Percentiles rank a stretch among this genome's conserved stretches.
phyloP scores from a whole-genome alignment of 2,329 filamentous ascomycete species.

The Colletotrichum sp. region DNA sequence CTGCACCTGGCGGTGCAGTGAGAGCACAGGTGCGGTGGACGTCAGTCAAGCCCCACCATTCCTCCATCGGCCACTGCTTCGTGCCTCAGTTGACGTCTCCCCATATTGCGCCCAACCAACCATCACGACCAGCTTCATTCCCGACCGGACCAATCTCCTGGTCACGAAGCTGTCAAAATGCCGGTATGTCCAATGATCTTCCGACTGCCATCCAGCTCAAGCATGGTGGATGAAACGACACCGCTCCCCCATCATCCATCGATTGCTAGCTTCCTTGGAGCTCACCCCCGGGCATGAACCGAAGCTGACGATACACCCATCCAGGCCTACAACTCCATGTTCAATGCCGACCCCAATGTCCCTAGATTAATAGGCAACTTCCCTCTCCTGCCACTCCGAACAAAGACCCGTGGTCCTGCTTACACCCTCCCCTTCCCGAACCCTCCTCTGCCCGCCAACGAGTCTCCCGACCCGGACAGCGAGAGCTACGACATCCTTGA shows the following conservation, averaged over 20 bases:
- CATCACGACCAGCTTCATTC: slow-evolving; percentile 19
- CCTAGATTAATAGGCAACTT: slow-evolving; percentile 81
- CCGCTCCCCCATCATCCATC: neutral
- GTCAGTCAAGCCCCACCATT: slow-evolving; percentile 22
- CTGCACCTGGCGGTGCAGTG: neutral
- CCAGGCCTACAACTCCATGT: slow-evolving; percentile 97
- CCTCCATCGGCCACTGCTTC: neutral
- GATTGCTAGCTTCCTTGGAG: neutral
- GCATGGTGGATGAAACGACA: neutral
- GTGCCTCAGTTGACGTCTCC: neutral
- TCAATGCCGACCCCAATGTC: slow-evolving; percentile 78
- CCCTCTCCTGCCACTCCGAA: slow-evolving; percentile 91
- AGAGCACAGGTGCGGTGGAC: slow-evolving; percentile 7
- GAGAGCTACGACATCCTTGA: slow-evolving; percentile 97
- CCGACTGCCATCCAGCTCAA: neutral
- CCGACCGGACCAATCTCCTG: slow-evolving; percentile 17
- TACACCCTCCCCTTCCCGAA: slow-evolving; percentile 75
- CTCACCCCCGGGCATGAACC: neutral
- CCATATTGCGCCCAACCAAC: slow-evolving; percentile 1
- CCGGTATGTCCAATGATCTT: slow-evolving; percentile 41
- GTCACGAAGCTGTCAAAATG: slow-evolving; percentile 42
- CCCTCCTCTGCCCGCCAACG: slow-evolving; percentile 60
- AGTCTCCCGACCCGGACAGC: slow-evolving; percentile 79
- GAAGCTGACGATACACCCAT: slow-evolving; percentile 27
- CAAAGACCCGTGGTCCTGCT: slow-evolving; percentile 92